phyloP scores from a whole-genome alignment of 202 grass and related monocot genomes.

The Zizania palustris region DNA sequence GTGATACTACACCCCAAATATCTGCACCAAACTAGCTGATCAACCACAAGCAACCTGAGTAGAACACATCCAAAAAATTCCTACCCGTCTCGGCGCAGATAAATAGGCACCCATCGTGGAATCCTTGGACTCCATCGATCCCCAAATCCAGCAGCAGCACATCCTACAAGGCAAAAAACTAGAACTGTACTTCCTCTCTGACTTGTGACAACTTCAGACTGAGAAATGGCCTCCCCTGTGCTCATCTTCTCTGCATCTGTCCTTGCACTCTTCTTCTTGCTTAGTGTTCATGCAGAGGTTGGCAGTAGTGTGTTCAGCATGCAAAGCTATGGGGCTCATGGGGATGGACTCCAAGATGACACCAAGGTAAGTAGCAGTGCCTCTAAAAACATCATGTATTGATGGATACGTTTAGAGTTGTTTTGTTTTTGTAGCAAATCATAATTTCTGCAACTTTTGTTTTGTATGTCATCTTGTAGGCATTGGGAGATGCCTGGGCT shows the following conservation, averaged over 20 bases:
- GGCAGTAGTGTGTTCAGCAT: constrained; percentile 28
- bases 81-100: background rate
- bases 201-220: background rate
- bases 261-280: background rate
- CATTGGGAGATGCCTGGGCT: constrained; percentile 47
- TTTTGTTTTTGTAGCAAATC: background rate
- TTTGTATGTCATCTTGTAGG: constrained; percentile 17
- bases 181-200: background rate
- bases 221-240: background rate
- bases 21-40: constrained; percentile 3
- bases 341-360: constrained; percentile 41
- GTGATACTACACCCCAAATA: background rate
- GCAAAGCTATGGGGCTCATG: constrained; percentile 33
- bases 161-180: background rate
- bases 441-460: background rate
- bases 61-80: background rate
- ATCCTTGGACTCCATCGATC: background rate
- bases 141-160: background rate
- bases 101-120: background rate
- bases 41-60: constrained; percentile 21
- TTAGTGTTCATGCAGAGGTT: background rate
- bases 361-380: constrained; percentile 17
- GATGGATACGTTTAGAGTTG: background rate
- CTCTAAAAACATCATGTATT: too few relatives aligned
- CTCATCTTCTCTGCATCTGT: background rate